These are phyloP conservation scores for Astragalus glycyphyllos DNA, from an alignment of 306 rosid species.

Conservation along the genomic window DNA sequence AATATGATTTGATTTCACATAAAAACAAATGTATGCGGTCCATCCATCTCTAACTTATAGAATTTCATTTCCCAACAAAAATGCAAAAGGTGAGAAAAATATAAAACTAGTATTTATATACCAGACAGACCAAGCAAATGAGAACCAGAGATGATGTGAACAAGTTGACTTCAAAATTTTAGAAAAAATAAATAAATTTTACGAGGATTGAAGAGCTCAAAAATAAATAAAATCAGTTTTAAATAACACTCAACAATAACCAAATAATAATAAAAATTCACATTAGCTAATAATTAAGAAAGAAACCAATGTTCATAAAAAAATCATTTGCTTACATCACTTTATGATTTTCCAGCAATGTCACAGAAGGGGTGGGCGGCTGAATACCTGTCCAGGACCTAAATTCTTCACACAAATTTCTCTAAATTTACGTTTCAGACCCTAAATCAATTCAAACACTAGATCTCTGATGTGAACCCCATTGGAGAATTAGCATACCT, in stretches of 20 bases:
- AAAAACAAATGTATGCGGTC: slow-evolving; percentile 12
- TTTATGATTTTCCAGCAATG: slow-evolving; percentile 34
- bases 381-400: slow-evolving; percentile 43
- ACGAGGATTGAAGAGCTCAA: slow-evolving; percentile 18
- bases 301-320: slow-evolving; percentile 24
- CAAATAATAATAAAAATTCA: slow-evolving; percentile 32
- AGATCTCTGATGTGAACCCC: slow-evolving; percentile 59
- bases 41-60: background rate
- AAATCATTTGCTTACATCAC: slow-evolving; percentile 28
- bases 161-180: slow-evolving; percentile 31
- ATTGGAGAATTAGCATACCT: slow-evolving; percentile 1
- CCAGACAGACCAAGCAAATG: slow-evolving; percentile 42
- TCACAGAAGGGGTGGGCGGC: slow-evolving; percentile 12
- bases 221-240: slow-evolving; percentile 9
- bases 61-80: slow-evolving; percentile 20
- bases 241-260: slow-evolving; percentile 19
- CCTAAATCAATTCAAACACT: slow-evolving; percentile 39
- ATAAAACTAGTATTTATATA: slow-evolving; percentile 33
- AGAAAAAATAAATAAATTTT: background rate
- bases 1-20: background rate
- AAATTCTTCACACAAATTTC: slow-evolving; percentile 39
- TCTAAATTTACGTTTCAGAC: slow-evolving; percentile 39
- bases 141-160: background rate
- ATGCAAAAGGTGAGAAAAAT: slow-evolving; percentile 34
- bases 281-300: slow-evolving; percentile 10